Percentiles rank a stretch among this genome's conserved stretches.
Conservation (phyloP, 2,329 filamentous ascomycete genomes). For the Ceratocystis harringtonii region DNA sequence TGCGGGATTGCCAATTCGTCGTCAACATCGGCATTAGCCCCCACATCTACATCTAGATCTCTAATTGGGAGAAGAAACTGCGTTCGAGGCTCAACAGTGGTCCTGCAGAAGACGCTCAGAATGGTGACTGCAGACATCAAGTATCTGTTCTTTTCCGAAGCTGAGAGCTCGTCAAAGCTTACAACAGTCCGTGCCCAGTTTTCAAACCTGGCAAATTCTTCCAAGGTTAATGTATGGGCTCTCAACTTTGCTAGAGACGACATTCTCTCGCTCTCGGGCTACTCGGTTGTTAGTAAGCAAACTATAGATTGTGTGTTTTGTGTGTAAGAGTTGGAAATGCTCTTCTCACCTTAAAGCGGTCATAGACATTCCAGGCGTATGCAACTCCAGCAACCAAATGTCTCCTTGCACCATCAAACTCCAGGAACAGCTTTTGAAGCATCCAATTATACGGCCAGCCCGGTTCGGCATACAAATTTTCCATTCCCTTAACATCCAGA, state of each 20-base stretch:
- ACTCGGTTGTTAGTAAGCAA: no score
- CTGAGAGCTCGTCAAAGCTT: neutral
- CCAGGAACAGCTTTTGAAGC: neutral
- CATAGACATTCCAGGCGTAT: neutral
- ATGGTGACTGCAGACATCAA: conserved; percentile 2
- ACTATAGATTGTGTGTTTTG: no score
- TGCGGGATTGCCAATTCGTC: neutral
- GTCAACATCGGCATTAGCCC: neutral
- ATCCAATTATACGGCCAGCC: neutral
- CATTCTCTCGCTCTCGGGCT: neutral
- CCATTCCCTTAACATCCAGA: no score
- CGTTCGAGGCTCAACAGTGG: neutral
- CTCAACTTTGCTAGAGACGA: neutral
- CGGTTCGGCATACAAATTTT: neutral
- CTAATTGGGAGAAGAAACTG: neutral
- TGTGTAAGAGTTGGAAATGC: no score
- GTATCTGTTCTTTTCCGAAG: neutral
- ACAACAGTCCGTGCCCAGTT: neutral
- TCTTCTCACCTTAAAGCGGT: neutral
- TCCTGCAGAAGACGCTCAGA: neutral
- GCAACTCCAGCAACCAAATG: neutral
- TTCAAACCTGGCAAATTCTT: neutral
- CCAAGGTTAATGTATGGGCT: neutral
- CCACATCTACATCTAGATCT: neutral
- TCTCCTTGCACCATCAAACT: neutral